phyloP scores from a whole-genome alignment of 2,329 filamentous ascomycete genomes.

The Penicillium sp. region DNA sequence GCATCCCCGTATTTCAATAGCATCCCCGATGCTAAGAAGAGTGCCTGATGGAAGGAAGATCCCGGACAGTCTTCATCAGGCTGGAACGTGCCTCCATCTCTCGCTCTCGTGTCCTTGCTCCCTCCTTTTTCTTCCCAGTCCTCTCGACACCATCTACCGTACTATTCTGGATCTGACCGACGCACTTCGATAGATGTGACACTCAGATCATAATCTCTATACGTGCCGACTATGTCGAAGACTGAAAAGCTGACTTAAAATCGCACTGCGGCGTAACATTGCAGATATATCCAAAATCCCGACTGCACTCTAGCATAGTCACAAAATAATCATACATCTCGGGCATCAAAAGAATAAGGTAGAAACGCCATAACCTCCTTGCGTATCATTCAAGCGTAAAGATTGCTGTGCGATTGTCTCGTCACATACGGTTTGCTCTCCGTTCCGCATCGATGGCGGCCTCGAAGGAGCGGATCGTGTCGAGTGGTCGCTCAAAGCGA shows the following conservation, averaged over 20 bases:
- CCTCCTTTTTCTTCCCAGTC: no score
- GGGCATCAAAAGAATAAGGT: constrained; percentile 7
- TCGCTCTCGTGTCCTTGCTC: no score
- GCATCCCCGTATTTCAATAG: no score
- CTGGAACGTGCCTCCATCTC: no score
- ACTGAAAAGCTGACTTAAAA: background rate
- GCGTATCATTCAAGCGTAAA: background rate
- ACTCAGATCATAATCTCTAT: background rate
- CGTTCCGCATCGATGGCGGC: constrained; percentile 68
- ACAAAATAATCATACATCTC: constrained; percentile 9
- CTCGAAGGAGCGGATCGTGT: constrained; percentile 87
- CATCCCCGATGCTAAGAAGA: no score
- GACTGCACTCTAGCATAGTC: background rate
- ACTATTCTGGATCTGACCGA: no score
- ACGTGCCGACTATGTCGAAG: background rate
- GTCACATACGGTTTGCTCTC: constrained; percentile 44
- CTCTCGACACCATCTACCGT: no score
- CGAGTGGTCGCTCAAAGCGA: constrained; percentile 81
- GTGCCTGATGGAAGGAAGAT: no score
- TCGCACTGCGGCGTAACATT: background rate
- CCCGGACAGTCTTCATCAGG: no score
- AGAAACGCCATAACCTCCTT: constrained; percentile 5
- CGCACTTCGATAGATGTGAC: no score
- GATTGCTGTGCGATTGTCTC: background rate
- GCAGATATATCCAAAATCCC: background rate